Evolutionary conservation across 2,329 filamentous ascomycete genomes (phyloP), one percentile per base, ranked within the genome.

Genomic region (Neofusicoccum kwambonambiense): DNA sequence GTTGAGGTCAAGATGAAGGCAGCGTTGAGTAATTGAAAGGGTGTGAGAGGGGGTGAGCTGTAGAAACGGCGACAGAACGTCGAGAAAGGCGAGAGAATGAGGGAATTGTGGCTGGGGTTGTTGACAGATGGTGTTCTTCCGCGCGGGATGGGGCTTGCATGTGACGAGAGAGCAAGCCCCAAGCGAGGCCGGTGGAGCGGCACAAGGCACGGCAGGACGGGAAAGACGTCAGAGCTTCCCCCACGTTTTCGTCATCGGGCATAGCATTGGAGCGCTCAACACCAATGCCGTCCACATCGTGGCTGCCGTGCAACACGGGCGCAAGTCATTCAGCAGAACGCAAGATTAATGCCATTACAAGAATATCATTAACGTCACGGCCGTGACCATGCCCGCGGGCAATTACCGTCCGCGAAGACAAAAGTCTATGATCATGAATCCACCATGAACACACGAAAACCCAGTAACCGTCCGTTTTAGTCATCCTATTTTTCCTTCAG

Each of bases 21-120:
- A 39, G 37, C 54, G 49, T 39, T 22, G 15, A 37, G 50, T 50
- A 37, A 56, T 54, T 37, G 39, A 13, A 19, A 9, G 34, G 12
- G 19, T 15, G 42, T 6, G 35, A 62, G 35, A 7, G 3, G 39
- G 47, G 1, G n/a, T 5, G n/a, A 52, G 49, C n/a, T 3, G 52
- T 19, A 31, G 70, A 71, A 67, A 73, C 72, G 5, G 68, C 76
- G 44, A 68, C 71, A 22, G 67, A 60, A n/a, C 69, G 71, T 57
- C 74, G 70, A 13, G 65, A 67, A 22, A 67, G 56, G 62, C 76
- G 69, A 2, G 64, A 27, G 3, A 69, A 12, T 70, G 17, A 73
- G 76, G 39, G 77, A 75, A 74, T 22, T 56, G 47, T 27, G 31
- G 60, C 17, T 42, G 49, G 71, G 65, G 2, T 67, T 51, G 7